phyloP scores from a whole-genome alignment of 805 yeast genomes.

The Candida lessepsii region DNA sequence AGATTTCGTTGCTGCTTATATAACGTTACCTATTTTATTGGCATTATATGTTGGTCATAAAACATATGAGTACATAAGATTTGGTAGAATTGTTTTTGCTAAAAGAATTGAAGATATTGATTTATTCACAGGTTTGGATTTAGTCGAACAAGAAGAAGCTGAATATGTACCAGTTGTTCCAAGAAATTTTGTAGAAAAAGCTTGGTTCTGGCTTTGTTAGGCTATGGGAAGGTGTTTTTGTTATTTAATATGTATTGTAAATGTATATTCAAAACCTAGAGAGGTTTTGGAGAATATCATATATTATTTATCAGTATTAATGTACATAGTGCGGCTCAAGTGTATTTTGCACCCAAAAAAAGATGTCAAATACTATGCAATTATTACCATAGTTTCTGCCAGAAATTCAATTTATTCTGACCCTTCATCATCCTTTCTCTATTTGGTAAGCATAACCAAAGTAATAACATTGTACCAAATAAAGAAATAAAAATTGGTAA shows the following conservation, averaged over 20 bases:
- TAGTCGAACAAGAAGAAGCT: constrained; percentile 53
- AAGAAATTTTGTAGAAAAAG: constrained; percentile 36
- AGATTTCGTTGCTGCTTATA: constrained; percentile 36
- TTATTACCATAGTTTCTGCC: constrained; percentile 18
- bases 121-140: constrained; percentile 56
- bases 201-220: constrained; percentile 43
- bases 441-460: constrained; percentile 20
- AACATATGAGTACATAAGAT: constrained; percentile 14
- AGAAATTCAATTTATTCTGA: constrained; percentile 6
- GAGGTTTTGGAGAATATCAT: too few species aligned
- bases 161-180: constrained; percentile 38
- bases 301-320: not conserved
- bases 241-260: not conserved
- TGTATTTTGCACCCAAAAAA: too few species aligned
- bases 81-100: constrained; percentile 11
- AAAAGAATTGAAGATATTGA: constrained; percentile 55
- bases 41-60: constrained; percentile 30
- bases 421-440: constrained; percentile 12
- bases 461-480: constrained; percentile 27
- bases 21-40: constrained; percentile 30
- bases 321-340: too few species aligned
- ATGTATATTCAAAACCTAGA: not conserved
- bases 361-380: too few species aligned
- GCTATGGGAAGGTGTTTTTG: not conserved
- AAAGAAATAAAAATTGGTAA: constrained; percentile 48